Evolutionary conservation across 2,329 filamentous ascomycete genomes (phyloP), one percentile per base, ranked within the genome.

Genomic region (Paraphoma chrysanthemicola): DNA sequence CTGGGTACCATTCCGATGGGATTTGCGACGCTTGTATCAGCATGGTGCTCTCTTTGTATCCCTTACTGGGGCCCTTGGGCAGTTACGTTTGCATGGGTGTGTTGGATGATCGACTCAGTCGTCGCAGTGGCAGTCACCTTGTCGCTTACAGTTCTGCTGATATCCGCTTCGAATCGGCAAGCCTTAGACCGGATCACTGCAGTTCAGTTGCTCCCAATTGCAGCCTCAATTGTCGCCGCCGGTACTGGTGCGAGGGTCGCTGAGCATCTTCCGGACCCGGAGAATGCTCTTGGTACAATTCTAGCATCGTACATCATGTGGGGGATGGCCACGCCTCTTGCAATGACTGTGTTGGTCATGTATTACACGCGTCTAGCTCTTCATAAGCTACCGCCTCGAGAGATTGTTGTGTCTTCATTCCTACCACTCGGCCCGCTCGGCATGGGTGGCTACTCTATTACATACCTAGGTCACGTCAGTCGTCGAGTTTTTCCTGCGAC

Each of bases 311-410:
- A 91, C 68, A 78, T 90, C 14, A 83, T 91, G 62, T 91, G 87
- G 87, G 88, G 88, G 0, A 85, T 86, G 54, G 86, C 87, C 4
- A 81, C 82, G 2, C 85, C 84, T 0, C 75, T 91, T 48, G 85
- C 88, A 1, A 83, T 88, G 72, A 81, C 83, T 42, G 83, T 90
- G 17, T 77, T 91, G 28, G 86, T 85, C 10, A 83, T 91, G 38
- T 92, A 91, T 74, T 90, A 90, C 68, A 86, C 89, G 56, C 86
- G 89, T 10, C 79, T 92, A 9, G 86, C 85, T 4, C 72, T 91
- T 2, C 85, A 91, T 73, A 86, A 87, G 39, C 80, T 91, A 12
- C 88, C 88, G 0, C 84, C 87, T 1, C 81, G 84, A 47, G 89
- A 90, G 67, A 85, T 87, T 53, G 87, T 91, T 43, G 87, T 90